These are phyloP conservation scores for Stenogyne calaminthoides DNA, from an alignment of 305 asterid species.

Conservation along the genomic window DNA sequence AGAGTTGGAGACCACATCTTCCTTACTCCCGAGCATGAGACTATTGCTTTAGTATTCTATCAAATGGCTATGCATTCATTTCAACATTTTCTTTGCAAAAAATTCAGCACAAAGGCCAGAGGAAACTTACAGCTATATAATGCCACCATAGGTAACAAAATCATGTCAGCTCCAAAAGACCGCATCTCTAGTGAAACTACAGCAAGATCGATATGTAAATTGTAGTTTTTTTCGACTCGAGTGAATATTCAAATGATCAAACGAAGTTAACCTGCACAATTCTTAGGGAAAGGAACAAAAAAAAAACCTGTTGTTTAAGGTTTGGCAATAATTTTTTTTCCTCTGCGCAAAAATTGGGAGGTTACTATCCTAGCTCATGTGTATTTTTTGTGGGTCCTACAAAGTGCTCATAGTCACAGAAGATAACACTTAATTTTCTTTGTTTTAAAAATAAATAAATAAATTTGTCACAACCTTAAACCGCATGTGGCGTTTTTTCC, in stretches of 20 bases:
- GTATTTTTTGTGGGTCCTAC: background rate
- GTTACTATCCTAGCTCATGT: background rate
- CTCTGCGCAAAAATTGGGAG: background rate
- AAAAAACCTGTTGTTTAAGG: background rate
- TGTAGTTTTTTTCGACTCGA: background rate
- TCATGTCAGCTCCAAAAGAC: background rate
- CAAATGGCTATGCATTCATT: background rate
- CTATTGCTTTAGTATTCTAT: background rate
- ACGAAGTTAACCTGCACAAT: background rate
- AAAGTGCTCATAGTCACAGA: background rate
- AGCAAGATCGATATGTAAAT: conserved; percentile 3
- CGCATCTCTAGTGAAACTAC: conserved; percentile 3
- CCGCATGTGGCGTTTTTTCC: background rate
- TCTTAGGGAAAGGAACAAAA: background rate
- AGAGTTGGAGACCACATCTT: background rate
- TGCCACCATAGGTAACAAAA: background rate
- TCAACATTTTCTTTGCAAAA: background rate
- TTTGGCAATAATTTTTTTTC: background rate
- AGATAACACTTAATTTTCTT: background rate
- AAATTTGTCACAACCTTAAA: background rate
- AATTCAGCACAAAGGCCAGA: conserved; percentile 1
- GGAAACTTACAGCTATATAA: background rate
- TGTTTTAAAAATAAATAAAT: background rate
- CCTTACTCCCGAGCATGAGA: background rate
- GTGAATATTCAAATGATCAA: background rate